phyloP scores from a whole-genome alignment of 2,329 filamentous ascomycete genomes.

The Periconia sp. region DNA sequence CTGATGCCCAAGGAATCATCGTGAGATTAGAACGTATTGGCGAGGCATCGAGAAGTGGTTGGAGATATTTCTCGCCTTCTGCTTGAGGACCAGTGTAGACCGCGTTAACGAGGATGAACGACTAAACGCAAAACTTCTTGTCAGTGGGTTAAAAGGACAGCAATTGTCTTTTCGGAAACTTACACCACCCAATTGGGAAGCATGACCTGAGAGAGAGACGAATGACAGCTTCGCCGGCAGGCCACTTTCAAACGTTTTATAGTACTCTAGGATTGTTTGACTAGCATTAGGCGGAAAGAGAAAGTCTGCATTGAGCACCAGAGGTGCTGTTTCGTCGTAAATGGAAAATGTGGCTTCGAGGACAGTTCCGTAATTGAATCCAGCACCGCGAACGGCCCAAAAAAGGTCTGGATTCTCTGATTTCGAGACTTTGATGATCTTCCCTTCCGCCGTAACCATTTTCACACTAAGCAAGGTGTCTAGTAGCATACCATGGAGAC shows the following conservation, averaged over 20 bases:
- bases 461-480: not conserved
- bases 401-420: conserved; percentile 26
- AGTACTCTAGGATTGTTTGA: not conserved
- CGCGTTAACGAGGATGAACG: not conserved
- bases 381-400: conserved; percentile 36
- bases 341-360: not conserved
- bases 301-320: not conserved
- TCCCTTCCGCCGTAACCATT: conserved; percentile 26
- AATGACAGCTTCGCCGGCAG: conserved; percentile 1
- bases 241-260: not conserved
- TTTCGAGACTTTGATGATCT: conserved; percentile 28
- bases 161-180: not conserved
- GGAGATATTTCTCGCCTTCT: not conserved
- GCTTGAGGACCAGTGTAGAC: not conserved
- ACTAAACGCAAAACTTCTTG: too few species aligned
- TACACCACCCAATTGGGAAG: not conserved
- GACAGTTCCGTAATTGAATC: conserved; percentile 28
- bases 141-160: too few species aligned
- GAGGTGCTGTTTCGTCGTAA: not conserved
- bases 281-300: not conserved
- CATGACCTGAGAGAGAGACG: not conserved
- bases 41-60: not conserved
- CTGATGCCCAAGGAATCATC: not conserved
- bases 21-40: not conserved
- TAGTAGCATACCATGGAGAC: not conserved